Conservation (phyloP, 768 basidiomycete species). For the Lentinula guzmanii region DNA sequence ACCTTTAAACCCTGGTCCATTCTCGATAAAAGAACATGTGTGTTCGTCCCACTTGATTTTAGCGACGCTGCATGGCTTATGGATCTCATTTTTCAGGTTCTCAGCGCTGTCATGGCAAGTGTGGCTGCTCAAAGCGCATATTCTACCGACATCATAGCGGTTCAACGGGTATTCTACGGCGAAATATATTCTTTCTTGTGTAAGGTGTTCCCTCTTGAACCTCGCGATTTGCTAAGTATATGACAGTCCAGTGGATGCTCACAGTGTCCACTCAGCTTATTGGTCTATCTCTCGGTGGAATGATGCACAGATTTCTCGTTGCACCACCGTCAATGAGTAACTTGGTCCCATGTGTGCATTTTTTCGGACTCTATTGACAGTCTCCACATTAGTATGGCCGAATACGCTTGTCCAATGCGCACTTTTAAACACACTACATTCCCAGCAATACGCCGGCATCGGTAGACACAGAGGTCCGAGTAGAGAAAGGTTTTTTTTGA, state of each 20-base stretch:
- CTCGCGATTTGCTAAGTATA: conserved; percentile 6
- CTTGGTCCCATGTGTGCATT: not conserved
- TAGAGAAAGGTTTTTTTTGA: conserved; percentile 67
- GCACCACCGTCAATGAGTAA: conserved; percentile 46
- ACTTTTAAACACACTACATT: conserved; percentile 72
- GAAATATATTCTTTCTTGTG: conserved; percentile 56
- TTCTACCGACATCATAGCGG: conserved; percentile 66
- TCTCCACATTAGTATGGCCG: conserved; percentile 56
- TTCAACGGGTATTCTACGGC: conserved; percentile 61
- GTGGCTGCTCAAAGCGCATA: conserved; percentile 60
- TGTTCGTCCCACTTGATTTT: conserved; percentile 12
- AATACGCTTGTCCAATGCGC: conserved; percentile 65
- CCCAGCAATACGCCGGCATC: conserved; percentile 57
- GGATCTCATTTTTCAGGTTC: conserved; percentile 25
- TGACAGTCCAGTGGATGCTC: conserved; percentile 61
- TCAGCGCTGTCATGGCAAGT: conserved; percentile 42
- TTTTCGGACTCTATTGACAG: not conserved
- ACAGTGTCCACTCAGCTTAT: conserved; percentile 66
- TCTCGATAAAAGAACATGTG: conserved; percentile 75
- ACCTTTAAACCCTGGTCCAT: conserved; percentile 68
- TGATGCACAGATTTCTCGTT: conserved; percentile 68
- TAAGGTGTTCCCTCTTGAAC: conserved; percentile 20
- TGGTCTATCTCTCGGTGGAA: conserved; percentile 73
- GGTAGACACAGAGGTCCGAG: conserved; percentile 55
- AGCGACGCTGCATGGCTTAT: not conserved